Evolutionary conservation across 176 grass and related monocot species (phyloP).

Genomic region (Canna indica): DNA sequence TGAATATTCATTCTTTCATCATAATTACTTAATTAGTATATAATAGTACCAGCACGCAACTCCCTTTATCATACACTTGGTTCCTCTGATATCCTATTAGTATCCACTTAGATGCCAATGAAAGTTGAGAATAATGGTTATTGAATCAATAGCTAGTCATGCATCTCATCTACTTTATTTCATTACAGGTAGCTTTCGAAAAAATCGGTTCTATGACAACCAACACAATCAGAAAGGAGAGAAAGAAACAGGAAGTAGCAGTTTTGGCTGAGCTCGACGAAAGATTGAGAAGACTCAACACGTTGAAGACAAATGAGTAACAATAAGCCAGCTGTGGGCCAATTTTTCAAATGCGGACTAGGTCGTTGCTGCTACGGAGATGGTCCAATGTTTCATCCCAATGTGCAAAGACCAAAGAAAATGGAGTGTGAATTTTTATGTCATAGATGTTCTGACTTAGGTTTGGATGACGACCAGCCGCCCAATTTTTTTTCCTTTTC

Average conservation of each 20-base stretch:
- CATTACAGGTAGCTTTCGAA: slow-evolving; percentile 72
- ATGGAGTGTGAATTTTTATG: neutral
- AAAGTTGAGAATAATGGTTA: neutral
- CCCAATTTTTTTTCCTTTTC: neutral
- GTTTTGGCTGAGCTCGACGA: slow-evolving; percentile 96
- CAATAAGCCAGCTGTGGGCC: neutral
- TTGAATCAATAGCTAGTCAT: neutral
- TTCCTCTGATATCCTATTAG: neutral
- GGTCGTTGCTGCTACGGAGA: slow-evolving; percentile 13
- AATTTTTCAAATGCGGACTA: neutral
- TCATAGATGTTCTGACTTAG: neutral
- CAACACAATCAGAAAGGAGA: slow-evolving; percentile 89
- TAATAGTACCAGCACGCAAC: too few species aligned
- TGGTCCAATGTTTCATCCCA: slow-evolving; percentile 9
- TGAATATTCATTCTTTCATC: neutral
- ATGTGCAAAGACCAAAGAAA: slow-evolving; percentile 13
- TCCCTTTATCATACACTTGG: neutral
- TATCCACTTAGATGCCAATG: neutral
- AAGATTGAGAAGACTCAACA: slow-evolving; percentile 64
- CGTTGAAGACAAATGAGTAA: slow-evolving; percentile 70
- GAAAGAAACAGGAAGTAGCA: slow-evolving; percentile 79
- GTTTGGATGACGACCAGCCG: neutral
- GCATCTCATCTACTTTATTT: neutral
- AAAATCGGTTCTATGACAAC: slow-evolving; percentile 88
- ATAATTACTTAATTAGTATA: neutral